Evolutionary conservation across 2,329 filamentous ascomycete genomes (phyloP), one percentile per base, ranked within the genome.

Genomic region (Penicillium sp.): DNA sequence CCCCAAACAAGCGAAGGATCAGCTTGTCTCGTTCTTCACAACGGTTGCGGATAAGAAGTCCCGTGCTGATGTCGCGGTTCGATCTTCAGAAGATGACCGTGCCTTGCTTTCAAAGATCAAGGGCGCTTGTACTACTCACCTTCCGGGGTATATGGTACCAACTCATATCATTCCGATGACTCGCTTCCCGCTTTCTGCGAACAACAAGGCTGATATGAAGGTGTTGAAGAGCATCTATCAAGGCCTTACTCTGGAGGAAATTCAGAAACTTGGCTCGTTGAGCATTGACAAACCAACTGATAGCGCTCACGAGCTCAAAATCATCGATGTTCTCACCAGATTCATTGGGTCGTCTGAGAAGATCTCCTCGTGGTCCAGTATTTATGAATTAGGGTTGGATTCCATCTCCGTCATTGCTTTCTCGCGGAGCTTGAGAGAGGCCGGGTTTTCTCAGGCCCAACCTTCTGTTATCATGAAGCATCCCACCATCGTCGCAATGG

Each of bases 61-160:
- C 6, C 49, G 56, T 2, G 31, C 60, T 11, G 44, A 60, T 8
- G 48, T 69, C 11, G 42, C 57, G 40, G 59, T 70, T 45, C 75
- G 85, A 4, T 74, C 76, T 4, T 66, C 67, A 2, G 59, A 68
- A 3, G 69, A 74, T 2, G 67, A 72, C 14, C 62, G 75, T 10
- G 63, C 67, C 0, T 64, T 86, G 3, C 72, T 81, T 7, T 69
- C 66, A 0, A 69, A 69, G 3, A 82, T 86, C 5, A 81, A 81
- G 59, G 76, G 81, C 22, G 82, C 84, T n/a, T 96, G 92, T 62
- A 82, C 83, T 32, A 77, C 82, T 2, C 84, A 79, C 21, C 80
- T 97, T 3, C 89, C 92, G 0, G 83, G 81, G 0, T 97, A 97
- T 69, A 97, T 97, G 92, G 83, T 97, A 2, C 93, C 92, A 0